Conservation (phyloP, 148 eudicot genomes). For the Limonium bicolor region DNA sequence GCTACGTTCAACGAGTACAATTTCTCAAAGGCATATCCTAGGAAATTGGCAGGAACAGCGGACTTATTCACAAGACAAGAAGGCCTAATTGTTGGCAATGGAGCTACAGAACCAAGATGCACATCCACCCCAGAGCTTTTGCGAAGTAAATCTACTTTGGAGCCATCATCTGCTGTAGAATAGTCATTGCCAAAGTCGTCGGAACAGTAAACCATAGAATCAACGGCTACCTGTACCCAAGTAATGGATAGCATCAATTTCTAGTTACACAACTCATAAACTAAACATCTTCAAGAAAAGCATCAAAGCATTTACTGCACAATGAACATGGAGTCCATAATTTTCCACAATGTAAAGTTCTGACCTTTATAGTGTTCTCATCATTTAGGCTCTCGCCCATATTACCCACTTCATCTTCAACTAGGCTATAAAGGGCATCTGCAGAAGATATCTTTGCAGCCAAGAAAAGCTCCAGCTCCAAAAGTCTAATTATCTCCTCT, state of each 20-base stretch:
- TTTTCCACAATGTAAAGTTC: neutral
- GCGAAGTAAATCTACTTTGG: slow-evolving; percentile 5
- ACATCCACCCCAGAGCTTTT: slow-evolving; percentile 2
- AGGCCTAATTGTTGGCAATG: slow-evolving; percentile 6
- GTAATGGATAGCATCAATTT: neutral
- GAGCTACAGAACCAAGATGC: slow-evolving; percentile 11
- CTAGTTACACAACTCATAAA: too few relatives aligned
- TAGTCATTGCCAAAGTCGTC: slow-evolving; percentile 7
- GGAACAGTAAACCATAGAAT: slow-evolving; percentile 10
- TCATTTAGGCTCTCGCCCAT: slow-evolving; percentile 12
- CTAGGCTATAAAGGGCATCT: slow-evolving; percentile 20
- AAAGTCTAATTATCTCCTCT: slow-evolving; percentile 24
- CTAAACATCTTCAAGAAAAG: too few relatives aligned
- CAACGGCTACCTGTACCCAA: slow-evolving; percentile 26
- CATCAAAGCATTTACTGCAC: too few relatives aligned
- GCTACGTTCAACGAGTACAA: slow-evolving; percentile 13
- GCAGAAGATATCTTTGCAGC: slow-evolving; percentile 30
- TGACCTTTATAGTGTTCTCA: slow-evolving; percentile 36
- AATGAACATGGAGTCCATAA: too few relatives aligned
- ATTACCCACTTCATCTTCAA: slow-evolving; percentile 41
- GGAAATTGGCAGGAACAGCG: slow-evolving; percentile 13
- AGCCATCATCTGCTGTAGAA: slow-evolving; percentile 7
- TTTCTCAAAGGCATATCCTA: slow-evolving; percentile 39
- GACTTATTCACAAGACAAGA: slow-evolving; percentile 7
- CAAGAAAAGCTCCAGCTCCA: slow-evolving; percentile 46